Evolutionary conservation across 768 basidiomycete genomes (phyloP).

Genomic region (Clathrus columnatus): DNA sequence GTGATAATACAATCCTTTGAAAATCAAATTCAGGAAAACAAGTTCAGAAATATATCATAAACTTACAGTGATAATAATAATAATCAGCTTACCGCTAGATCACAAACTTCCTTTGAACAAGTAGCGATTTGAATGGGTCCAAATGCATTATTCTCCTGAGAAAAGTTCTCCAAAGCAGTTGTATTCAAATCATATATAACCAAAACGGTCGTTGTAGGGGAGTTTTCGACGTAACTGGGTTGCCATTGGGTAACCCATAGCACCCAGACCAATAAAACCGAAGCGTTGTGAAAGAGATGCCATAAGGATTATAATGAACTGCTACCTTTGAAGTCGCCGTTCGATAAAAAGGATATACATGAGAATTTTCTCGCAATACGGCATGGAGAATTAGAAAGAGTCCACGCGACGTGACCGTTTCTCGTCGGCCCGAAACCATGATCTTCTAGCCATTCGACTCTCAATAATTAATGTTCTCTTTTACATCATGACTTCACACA

Average conservation of each 20-base stretch:
- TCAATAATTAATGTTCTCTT: no score
- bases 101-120: slow-evolving; percentile 6
- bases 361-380: neutral
- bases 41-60: neutral
- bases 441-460: no score
- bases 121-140: neutral
- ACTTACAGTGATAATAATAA: neutral
- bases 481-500: no score
- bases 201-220: neutral
- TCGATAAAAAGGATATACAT: no score
- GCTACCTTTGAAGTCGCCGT: neutral
- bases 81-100: slow-evolving; percentile 4
- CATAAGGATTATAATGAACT: neutral
- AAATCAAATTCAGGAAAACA: neutral
- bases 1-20: slow-evolving; percentile 32
- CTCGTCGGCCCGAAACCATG: no score
- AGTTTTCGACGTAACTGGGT: slow-evolving; percentile 7
- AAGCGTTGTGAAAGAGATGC: slow-evolving; percentile 4
- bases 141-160: neutral
- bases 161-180: neutral
- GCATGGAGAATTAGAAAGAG: no score
- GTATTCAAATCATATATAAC: slow-evolving; percentile 1
- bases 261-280: slow-evolving; percentile 9
- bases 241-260: slow-evolving; percentile 10
- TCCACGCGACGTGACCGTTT: no score